phyloP scores from a whole-genome alignment of 2,329 filamentous ascomycete genomes.

The Botrytis galanthina region DNA sequence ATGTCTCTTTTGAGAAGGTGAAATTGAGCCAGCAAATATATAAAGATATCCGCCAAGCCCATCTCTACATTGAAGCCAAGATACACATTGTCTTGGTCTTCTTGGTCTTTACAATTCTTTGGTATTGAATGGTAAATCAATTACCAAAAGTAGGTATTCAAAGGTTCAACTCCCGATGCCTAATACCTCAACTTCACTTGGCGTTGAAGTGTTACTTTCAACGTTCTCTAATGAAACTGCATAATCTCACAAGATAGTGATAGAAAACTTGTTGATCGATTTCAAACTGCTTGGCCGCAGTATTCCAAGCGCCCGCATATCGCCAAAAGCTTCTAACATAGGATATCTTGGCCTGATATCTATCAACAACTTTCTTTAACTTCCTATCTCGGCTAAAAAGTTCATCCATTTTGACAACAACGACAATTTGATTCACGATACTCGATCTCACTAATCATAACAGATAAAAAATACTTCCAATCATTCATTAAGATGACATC shows the following conservation, averaged over 20 bases:
- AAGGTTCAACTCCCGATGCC: background rate
- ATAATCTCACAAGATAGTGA: background rate
- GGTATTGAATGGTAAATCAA: background rate
- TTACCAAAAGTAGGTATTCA: background rate
- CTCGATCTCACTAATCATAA: background rate
- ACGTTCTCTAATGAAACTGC: background rate
- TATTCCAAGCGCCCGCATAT: background rate
- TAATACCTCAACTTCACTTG: background rate
- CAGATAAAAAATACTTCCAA: background rate
- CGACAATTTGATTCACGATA: background rate
- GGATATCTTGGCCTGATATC: background rate
- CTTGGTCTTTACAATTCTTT: background rate
- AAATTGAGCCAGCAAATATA: background rate
- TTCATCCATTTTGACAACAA: background rate
- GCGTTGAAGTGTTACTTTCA: background rate
- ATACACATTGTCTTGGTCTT: slow-evolving; percentile 4
- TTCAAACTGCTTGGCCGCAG: background rate
- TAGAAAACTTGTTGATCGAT: background rate
- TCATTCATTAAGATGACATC: background rate
- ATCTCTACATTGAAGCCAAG: background rate
- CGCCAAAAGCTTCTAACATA: background rate
- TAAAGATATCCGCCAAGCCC: slow-evolving; percentile 9
- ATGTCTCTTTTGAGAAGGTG: slow-evolving; percentile 7
- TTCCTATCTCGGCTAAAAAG: background rate
- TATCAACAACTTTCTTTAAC: background rate